Evolutionary conservation across 805 yeast genomes (phyloP).

Genomic region (Candida ipomoeae): DNA sequence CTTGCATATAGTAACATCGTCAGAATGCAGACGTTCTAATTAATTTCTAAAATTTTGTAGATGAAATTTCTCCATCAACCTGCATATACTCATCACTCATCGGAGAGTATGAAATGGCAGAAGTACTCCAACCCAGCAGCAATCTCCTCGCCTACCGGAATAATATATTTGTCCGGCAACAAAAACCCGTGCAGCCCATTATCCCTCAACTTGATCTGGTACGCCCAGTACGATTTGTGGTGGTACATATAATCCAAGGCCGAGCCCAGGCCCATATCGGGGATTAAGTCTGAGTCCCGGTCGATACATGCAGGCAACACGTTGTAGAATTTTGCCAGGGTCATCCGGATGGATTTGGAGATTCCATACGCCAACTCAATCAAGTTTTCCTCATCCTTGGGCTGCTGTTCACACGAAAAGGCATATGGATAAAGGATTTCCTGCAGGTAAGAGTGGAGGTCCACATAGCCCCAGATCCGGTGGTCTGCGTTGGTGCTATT

Average conservation of each 20-base stretch:
- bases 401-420: slow-evolving; percentile 65
- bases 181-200: slow-evolving; percentile 81
- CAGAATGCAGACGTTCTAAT: no score
- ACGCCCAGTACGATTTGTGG: slow-evolving; percentile 77
- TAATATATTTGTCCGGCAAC: slow-evolving; percentile 63
- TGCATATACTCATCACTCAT: slow-evolving; percentile 15
- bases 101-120: slow-evolving; percentile 35
- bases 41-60: no score
- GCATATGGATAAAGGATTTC: slow-evolving; percentile 82
- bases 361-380: slow-evolving; percentile 79
- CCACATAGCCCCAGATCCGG: slow-evolving; percentile 70
- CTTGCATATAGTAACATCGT: no score
- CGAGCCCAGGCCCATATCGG: slow-evolving; percentile 75
- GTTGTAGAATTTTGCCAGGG: slow-evolving; percentile 59
- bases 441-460: slow-evolving; percentile 82
- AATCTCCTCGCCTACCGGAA: slow-evolving; percentile 74
- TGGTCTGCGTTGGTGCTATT: slow-evolving; percentile 48
- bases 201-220: slow-evolving; percentile 76
- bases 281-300: slow-evolving; percentile 66
- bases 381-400: slow-evolving; percentile 77
- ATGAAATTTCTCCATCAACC: no score
- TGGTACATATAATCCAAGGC: slow-evolving; percentile 83
- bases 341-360: slow-evolving; percentile 63
- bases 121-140: slow-evolving; percentile 66
- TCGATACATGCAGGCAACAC: slow-evolving; percentile 79